Conservation (phyloP, 768 basidiomycete genomes). For the Pleurotus platypus region DNA sequence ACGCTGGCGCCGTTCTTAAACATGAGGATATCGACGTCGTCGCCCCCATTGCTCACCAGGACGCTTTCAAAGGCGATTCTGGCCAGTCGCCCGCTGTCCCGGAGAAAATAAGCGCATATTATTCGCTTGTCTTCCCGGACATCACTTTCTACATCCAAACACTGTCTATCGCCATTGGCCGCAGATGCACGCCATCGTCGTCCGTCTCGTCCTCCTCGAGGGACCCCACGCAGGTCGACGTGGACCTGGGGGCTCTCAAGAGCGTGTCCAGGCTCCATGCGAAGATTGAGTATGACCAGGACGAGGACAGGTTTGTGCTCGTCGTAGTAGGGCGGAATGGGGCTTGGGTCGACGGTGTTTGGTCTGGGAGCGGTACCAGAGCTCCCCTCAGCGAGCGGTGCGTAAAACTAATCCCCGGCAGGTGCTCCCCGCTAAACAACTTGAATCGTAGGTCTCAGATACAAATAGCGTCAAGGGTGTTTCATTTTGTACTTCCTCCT, state of each 20-base stretch:
- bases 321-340: constrained; percentile 95
- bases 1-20: constrained; percentile 4
- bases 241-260: constrained; percentile 94
- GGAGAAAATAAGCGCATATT: constrained; percentile 89
- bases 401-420: constrained; percentile 4
- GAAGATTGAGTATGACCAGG: constrained; percentile 90
- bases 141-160: constrained; percentile 98
- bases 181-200: constrained; percentile 66
- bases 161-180: constrained; percentile 89
- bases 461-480: constrained; percentile 95
- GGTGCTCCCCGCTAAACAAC: constrained; percentile 11
- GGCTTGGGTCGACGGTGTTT: constrained; percentile 97
- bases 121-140: constrained; percentile 88
- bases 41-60: background rate
- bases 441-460: constrained; percentile 71
- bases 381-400: constrained; percentile 86
- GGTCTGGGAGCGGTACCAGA: constrained; percentile 84
- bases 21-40: background rate
- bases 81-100: constrained; percentile 37
- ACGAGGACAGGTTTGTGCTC: constrained; percentile 83
- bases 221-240: constrained; percentile 63
- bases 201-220: constrained; percentile 54
- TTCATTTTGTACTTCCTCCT: constrained; percentile 94
- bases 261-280: constrained; percentile 97
- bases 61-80: constrained; percentile 1